These are phyloP conservation scores for Chrysochromulina tobinii DNA, from an alignment of 78 protist species.

Conservation along the genomic window DNA sequence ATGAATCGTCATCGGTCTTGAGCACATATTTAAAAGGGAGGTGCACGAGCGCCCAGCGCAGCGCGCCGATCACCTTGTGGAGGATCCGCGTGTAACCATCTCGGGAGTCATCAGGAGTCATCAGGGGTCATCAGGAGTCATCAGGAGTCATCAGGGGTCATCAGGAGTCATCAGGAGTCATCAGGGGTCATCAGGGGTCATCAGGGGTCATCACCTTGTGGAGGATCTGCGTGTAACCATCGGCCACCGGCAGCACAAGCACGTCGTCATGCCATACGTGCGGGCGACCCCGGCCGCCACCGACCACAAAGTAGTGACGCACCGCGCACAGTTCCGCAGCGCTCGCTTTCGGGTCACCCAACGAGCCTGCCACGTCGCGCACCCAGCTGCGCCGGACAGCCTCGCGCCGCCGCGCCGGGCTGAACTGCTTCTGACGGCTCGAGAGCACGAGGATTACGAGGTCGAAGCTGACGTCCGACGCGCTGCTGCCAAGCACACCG, in stretches of 20 bases:
- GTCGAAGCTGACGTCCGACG: too few species aligned
- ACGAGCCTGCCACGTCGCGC: too few species aligned
- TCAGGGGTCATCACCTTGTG: neutral
- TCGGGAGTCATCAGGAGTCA: too few species aligned
- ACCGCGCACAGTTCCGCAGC: neutral
- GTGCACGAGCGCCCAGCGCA: neutral
- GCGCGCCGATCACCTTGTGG: neutral
- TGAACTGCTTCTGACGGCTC: too few species aligned
- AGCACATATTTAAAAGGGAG: neutral
- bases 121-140: too few species aligned
- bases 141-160: too few species aligned
- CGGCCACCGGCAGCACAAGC: neutral
- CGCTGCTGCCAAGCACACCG: too few species aligned
- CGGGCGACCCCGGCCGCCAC: neutral
- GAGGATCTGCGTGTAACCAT: neutral
- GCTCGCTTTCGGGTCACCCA: too few species aligned
- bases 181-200: neutral
- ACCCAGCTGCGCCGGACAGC: too few species aligned
- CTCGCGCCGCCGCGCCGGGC: too few species aligned
- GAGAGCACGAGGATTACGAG: too few species aligned
- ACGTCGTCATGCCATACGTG: neutral
- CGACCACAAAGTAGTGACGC: neutral
- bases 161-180: neutral
- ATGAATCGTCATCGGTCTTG: slow-evolving; percentile 23
- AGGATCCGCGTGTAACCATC: too few species aligned